Base-by-base conservation (phyloP, 495 filamentous ascomycete genomes). In the Aspergillus sparsus region DNA sequence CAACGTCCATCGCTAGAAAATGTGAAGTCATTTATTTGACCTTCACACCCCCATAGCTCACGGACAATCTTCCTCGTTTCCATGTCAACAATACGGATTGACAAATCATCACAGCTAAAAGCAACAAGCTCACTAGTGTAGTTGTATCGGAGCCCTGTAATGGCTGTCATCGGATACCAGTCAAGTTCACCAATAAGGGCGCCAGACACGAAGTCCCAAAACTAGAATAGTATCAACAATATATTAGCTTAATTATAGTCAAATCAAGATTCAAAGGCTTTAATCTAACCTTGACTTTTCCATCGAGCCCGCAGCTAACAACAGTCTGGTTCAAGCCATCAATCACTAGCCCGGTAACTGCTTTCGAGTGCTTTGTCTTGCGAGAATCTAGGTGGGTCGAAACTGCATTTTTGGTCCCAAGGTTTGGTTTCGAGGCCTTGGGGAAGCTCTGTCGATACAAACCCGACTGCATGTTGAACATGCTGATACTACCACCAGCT, bases 391-490 rank as follows among this genome's bases (percentile, higher is more conserved):
- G 81, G 16, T 39, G 76, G 67, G 32, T 82, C 78, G 55, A 73
- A 68, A 34, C 74, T 49, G 76, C 81, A 16, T 62, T 68, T 42
- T 71, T 76, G 52, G 65, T 82, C 84, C 44, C 89, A 63, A 64
- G 83, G 82, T 60, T 82, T 80, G 11, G 86, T 78, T 27, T 85
- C 81, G 39, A 83, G 84, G 57, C 88, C 67, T 52, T 83, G 10
- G 94, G 94, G 71, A 93, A 98, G 31, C 87, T 84, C 62, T 91
- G 90, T 46, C 93, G 85, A 69, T 93, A 89, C 11, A 85, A 74
- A 41, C 94, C 94, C 27, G 93, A 97, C 70, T 99, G 94, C 62
- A 99, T 79, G 71, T 99, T 99, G 81, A 89, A 98, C 86, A 96
- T 90, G 66, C 93, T 90, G 58, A 99, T 85, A 41, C 83, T 83